Percentiles rank a stretch among this genome's conserved stretches.
These are phyloP conservation scores for Poa pratensis DNA, from an alignment of 176 grass and related monocot genomes.

Conservation along the genomic window DNA sequence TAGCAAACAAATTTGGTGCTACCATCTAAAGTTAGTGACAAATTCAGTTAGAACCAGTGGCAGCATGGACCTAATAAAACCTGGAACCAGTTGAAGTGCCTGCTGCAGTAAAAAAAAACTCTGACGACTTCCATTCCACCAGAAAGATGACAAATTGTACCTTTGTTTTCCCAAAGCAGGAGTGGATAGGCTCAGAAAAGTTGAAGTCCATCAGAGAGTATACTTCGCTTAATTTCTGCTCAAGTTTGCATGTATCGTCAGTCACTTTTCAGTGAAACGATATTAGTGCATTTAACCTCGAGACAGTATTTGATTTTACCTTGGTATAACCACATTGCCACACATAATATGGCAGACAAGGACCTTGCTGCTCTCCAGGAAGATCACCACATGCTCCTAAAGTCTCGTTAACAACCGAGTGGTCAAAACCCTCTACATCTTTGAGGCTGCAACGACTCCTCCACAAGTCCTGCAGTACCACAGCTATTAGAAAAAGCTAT, in stretches of 20 bases:
- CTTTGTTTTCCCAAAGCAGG: conserved; percentile 80
- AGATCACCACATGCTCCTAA: conserved; percentile 87
- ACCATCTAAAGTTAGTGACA: not conserved
- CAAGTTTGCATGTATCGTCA: conserved; percentile 6
- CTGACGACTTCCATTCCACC: not conserved
- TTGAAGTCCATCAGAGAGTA: conserved; percentile 79
- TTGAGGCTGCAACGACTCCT: conserved; percentile 64
- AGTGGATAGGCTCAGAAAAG: conserved; percentile 67
- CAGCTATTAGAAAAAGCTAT: not conserved
- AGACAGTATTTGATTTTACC: conserved; percentile 42
- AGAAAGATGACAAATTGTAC: conserved; percentile 32
- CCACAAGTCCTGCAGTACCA: conserved; percentile 72
- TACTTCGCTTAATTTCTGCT: conserved; percentile 72
- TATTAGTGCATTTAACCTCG: not conserved
- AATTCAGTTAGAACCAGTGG: not conserved
- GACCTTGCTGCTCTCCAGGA: conserved; percentile 62
- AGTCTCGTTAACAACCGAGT: conserved; percentile 74
- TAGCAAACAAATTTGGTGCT: no score
- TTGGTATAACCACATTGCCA: conserved; percentile 90
- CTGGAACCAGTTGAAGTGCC: not conserved
- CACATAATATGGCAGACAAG: conserved; percentile 75
- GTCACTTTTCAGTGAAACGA: not conserved
- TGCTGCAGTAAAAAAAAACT: conserved; percentile 7
- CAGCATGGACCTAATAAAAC: not conserved
- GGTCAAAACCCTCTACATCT: conserved; percentile 85